These are phyloP conservation scores for Penicillium sp. DNA, from an alignment of 2,329 filamentous ascomycete species.

Conservation along the genomic window DNA sequence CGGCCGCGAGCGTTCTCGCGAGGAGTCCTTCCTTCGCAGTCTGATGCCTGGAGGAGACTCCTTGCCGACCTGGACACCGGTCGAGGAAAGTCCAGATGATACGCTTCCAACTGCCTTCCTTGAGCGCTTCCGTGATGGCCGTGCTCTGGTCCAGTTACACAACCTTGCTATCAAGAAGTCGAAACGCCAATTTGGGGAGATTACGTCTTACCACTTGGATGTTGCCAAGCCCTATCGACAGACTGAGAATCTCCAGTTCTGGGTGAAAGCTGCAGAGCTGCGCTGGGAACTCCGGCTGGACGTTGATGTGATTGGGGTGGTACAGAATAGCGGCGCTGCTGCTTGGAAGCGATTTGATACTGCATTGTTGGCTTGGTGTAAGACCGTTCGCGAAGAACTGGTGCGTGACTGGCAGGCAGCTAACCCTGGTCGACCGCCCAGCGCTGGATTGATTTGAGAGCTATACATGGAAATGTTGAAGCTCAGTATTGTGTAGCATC, in stretches of 20 bases:
- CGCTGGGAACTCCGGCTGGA: constrained; percentile 84
- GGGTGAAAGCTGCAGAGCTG: constrained; percentile 92
- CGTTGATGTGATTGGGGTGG: constrained; percentile 80
- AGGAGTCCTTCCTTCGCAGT: constrained; percentile 74
- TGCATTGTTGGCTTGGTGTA: constrained; percentile 79
- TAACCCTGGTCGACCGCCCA: constrained; percentile 29
- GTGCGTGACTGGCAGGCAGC: constrained; percentile 62
- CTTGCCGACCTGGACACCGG: constrained; percentile 66
- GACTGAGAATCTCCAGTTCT: constrained; percentile 90
- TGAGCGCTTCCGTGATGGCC: constrained; percentile 68
- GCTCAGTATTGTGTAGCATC: constrained; percentile 6
- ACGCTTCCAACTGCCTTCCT: constrained; percentile 64
- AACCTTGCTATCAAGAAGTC: constrained; percentile 85
- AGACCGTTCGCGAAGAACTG: constrained; percentile 77
- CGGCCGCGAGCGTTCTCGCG: constrained; percentile 69
- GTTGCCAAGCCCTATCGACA: constrained; percentile 90
- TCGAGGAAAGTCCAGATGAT: constrained; percentile 40
- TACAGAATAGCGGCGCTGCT: constrained; percentile 64
- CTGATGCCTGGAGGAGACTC: constrained; percentile 58
- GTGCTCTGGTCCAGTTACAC: constrained; percentile 79
- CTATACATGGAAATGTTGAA: constrained; percentile 4
- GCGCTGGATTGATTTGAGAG: constrained; percentile 24
- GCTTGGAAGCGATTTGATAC: constrained; percentile 79
- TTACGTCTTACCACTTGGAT: constrained; percentile 85
- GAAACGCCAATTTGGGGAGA: constrained; percentile 79